Base-by-base conservation (phyloP, 169 alveolate genomes). In the Theileria annulata region DNA sequence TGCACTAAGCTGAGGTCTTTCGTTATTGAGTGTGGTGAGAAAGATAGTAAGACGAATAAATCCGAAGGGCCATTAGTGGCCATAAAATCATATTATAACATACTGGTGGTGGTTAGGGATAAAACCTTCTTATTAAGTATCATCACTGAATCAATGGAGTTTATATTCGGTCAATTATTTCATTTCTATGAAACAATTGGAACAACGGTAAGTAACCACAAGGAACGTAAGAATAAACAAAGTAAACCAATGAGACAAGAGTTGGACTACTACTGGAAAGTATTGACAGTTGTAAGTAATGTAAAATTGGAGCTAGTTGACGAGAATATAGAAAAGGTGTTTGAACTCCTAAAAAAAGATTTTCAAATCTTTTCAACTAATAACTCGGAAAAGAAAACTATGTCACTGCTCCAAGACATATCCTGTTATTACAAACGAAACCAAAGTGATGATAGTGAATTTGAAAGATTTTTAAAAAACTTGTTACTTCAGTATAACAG, bases 231-330 rank as follows among this genome's bases (percentile, higher is more conserved):
- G 3, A 30, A 35, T 35, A 35, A 35, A 35, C 47, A 35, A 35
- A 35, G 47, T 35, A 35, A 21, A 54, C 27, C 15, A 12, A 3
- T 54, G 63, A 54, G 15, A 54, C 21, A 54, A 54, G 30, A 54
- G 15, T 12, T 54, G 63, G 63, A 54, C 30, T n/a, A 54, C 63
- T n/a, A 21, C 63, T 54, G 63, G 63, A 54, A 54, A 54, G 23
- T 54, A 21, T 12, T 54, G 63, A 54, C 21, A 21, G 63, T 54
- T 5, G 27, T 54, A 6, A 54, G 63, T 54, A 54, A 75, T 27
- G 59, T 79, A 21, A 68, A 71, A 21, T 48, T 79, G 63, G 87
- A 79, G 59, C 30, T 67, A 19, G 79, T 77, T 1, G 87, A 79
- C 48, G 23, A 25, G 15, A 79, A 68, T 56, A 66, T 79, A 6